phyloP scores from a whole-genome alignment of 2,329 filamentous ascomycete species.

The Beauveria caledonica region DNA sequence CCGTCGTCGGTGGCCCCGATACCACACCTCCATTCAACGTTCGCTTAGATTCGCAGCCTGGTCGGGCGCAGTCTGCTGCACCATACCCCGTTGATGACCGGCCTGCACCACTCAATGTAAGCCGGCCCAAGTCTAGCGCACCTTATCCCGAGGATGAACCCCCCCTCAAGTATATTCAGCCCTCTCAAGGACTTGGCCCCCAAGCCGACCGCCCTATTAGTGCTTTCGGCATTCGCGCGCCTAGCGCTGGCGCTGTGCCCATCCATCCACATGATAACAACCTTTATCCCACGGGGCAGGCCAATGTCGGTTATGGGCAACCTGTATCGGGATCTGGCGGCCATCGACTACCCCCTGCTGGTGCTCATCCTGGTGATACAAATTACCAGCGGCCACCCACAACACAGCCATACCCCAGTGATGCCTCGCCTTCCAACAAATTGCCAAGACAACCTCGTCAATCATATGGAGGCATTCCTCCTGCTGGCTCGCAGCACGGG shows the following conservation, averaged over 20 bases:
- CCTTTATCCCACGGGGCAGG: constrained; percentile 13
- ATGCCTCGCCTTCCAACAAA: neutral
- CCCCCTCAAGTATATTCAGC: constrained; percentile 30
- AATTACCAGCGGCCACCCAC: constrained; percentile 16
- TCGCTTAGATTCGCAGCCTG: constrained; percentile 31
- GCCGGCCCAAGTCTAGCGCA: constrained; percentile 37
- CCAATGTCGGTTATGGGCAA: constrained; percentile 34
- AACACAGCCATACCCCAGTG: constrained; percentile 18
- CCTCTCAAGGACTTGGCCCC: constrained; percentile 39
- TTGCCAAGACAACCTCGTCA: constrained; percentile 5
- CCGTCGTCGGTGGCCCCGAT: constrained; percentile 25
- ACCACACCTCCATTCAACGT: constrained; percentile 44
- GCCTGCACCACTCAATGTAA: constrained; percentile 39
- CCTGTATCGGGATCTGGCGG: constrained; percentile 22
- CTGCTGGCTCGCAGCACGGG: constrained; percentile 21
- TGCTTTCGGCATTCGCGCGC: constrained; percentile 47
- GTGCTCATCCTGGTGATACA: constrained; percentile 17
- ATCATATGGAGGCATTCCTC: constrained; percentile 12
- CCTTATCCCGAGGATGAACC: constrained; percentile 48
- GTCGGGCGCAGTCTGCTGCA: constrained; percentile 47
- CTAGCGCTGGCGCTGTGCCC: constrained; percentile 17
- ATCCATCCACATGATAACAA: neutral
- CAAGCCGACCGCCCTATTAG: constrained; percentile 41
- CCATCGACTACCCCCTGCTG: constrained; percentile 34
- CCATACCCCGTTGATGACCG: constrained; percentile 66